Conservation (phyloP, 768 basidiomycete species). For the Termitomyces heimii region DNA sequence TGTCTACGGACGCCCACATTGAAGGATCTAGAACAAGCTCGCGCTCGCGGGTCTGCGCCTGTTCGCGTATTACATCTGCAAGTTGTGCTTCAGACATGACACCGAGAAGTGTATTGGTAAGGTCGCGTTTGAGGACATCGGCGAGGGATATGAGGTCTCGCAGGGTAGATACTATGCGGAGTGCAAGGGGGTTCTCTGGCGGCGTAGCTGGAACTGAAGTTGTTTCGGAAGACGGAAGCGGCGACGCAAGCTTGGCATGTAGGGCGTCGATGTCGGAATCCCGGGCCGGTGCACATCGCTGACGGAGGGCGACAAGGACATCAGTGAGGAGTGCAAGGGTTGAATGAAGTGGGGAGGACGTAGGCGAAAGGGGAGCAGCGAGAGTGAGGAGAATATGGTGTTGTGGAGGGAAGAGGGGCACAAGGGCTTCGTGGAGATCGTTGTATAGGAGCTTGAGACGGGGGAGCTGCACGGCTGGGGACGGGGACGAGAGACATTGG, state of each 20-base stretch:
- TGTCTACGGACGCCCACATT: slow-evolving; percentile 28
- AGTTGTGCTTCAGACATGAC: slow-evolving; percentile 63
- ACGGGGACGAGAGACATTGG: slow-evolving; percentile 48
- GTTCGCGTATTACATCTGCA: slow-evolving; percentile 36
- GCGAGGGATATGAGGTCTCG: slow-evolving; percentile 45
- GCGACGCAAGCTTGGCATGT: slow-evolving; percentile 18
- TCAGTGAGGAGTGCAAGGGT: slow-evolving; percentile 49
- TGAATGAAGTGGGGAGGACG: slow-evolving; percentile 60
- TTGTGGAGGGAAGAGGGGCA: slow-evolving; percentile 50
- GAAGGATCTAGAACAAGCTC: slow-evolving; percentile 44
- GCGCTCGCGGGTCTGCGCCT: slow-evolving; percentile 52
- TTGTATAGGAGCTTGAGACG: slow-evolving; percentile 52
- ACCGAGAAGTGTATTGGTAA: slow-evolving; percentile 60
- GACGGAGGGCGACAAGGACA: slow-evolving; percentile 41
- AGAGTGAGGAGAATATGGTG: slow-evolving; percentile 47
- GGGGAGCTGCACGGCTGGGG: slow-evolving; percentile 51
- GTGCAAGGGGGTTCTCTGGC: slow-evolving; percentile 30
- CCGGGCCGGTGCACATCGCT: slow-evolving; percentile 64
- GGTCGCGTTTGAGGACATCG: slow-evolving; percentile 64
- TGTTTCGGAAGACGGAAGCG: slow-evolving; percentile 1
- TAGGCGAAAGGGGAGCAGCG: slow-evolving; percentile 57
- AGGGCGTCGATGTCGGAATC: slow-evolving; percentile 49
- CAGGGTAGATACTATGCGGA: slow-evolving; percentile 39
- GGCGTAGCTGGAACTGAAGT: neutral
- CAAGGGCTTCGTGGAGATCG: slow-evolving; percentile 45